Conservation (phyloP, 192 early-diverging fungal genomes). For the Mortierella hygrophila region DNA sequence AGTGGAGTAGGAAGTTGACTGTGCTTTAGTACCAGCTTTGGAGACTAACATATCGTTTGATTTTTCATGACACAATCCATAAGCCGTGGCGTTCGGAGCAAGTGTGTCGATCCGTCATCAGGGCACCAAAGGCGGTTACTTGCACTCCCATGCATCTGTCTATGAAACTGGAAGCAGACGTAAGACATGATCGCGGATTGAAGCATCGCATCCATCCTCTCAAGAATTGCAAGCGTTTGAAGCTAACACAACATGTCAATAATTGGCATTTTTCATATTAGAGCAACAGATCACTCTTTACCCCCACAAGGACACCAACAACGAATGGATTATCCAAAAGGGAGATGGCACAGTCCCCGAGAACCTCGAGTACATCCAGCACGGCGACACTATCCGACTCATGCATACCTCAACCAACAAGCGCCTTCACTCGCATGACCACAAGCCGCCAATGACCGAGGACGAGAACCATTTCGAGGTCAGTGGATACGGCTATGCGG, state of each 20-base stretch:
- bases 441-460: slow-evolving; percentile 75
- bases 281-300: slow-evolving; percentile 64
- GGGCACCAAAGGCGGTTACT: slow-evolving; percentile 78
- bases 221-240: slow-evolving; percentile 82
- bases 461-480: slow-evolving; percentile 83
- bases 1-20: background rate
- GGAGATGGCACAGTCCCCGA: slow-evolving; percentile 45
- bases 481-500: slow-evolving; percentile 76
- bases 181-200: slow-evolving; percentile 28
- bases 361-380: slow-evolving; percentile 63
- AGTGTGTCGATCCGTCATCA: slow-evolving; percentile 74
- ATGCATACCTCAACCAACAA: slow-evolving; percentile 71
- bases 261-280: slow-evolving; percentile 11
- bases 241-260: slow-evolving; percentile 70
- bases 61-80: background rate
- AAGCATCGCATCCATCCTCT: slow-evolving; percentile 48
- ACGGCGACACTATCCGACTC: slow-evolving; percentile 87
- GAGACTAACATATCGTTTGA: slow-evolving; percentile 31
- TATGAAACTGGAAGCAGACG: slow-evolving; percentile 86
- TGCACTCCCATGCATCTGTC: slow-evolving; percentile 76
- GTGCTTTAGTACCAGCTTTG: background rate
- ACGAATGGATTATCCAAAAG: slow-evolving; percentile 77
- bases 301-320: slow-evolving; percentile 85
- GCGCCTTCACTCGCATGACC: slow-evolving; percentile 82
- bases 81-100: slow-evolving; percentile 76